phyloP scores from a whole-genome alignment of 75 land plant genomes.

The Adiantum capillusveneris region DNA sequence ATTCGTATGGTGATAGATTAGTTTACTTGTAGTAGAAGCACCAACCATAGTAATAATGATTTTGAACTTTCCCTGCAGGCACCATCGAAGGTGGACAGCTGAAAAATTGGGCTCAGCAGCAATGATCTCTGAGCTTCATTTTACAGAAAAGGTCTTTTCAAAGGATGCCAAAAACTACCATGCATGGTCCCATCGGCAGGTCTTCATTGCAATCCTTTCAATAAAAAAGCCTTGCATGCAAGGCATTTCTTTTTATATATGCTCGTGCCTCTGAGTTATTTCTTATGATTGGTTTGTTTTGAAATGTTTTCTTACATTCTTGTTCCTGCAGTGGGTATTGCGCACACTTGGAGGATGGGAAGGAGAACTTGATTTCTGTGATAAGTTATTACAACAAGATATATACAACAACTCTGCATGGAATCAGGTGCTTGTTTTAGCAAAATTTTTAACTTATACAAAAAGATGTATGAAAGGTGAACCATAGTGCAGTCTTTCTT shows the following conservation, averaged over 20 bases:
- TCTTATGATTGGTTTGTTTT: too few relatives aligned
- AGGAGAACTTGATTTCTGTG: slow-evolving; percentile 71
- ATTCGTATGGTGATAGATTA: background rate
- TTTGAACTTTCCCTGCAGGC: slow-evolving; percentile 52
- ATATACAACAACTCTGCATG: slow-evolving; percentile 90
- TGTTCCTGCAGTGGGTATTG: slow-evolving; percentile 78
- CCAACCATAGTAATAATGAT: background rate
- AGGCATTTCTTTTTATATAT: too few relatives aligned
- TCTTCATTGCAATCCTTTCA: background rate
- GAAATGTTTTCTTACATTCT: too few relatives aligned
- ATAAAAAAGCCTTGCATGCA: background rate
- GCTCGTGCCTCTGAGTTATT: too few relatives aligned
- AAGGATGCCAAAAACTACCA: slow-evolving; percentile 92
- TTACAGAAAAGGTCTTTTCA: slow-evolving; percentile 57
- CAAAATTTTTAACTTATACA: too few relatives aligned
- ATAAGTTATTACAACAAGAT: slow-evolving; percentile 56
- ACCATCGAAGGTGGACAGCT: slow-evolving; percentile 92
- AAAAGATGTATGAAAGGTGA: too few relatives aligned
- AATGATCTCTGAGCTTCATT: slow-evolving; percentile 48
- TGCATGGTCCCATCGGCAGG: slow-evolving; percentile 99
- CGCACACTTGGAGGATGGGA: slow-evolving; percentile 92
- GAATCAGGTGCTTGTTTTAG: slow-evolving; percentile 72
- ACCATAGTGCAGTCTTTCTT: too few relatives aligned
- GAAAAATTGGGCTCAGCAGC: slow-evolving; percentile 71
- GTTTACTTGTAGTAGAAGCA: background rate